Evolutionary conservation across 768 basidiomycete species (phyloP), one percentile per base, ranked within the genome.

Genomic region (Russula virescens): DNA sequence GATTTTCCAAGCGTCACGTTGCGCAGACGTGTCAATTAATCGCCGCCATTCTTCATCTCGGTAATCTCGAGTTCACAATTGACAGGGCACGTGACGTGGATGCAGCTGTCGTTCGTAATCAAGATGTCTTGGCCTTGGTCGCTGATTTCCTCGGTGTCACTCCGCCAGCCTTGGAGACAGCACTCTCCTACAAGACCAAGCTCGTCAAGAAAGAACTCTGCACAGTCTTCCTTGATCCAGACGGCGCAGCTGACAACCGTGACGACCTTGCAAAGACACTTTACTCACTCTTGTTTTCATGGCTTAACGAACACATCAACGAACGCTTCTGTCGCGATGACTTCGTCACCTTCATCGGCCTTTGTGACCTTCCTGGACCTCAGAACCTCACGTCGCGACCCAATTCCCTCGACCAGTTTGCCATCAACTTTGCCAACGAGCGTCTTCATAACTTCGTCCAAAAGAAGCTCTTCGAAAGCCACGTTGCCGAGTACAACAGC

Each of bases 231-330:
- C 82, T 98, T 49, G 95, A 98, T 71, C 86, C 91, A 0, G 95
- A 98, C 70, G 91, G 91, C 57, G 93, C 96, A 2, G 87, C 91
- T 0, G 88, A 90, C 69, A 97, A 98, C 68, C 80, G 95, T 49
- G 96, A 98, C 70, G 93, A 96, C 72, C 86, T 99, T 42, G 92
- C 95, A 21, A 89, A 94, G 73, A 89, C 91, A 0, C 81, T 98
- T 0, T 98, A 98, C 72, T 93, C 94, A 5, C 83, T 99, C 2
- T 82, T 98, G 21, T 98, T 98, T 69, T 86, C 92, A 3, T 98
- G 95, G 95, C 75, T 98, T 62, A 96, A 95, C 72, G 97, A 98
- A 71, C 84, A 92, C 71, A 88, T 98, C 78, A 98, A 98, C 72
- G 89, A 97, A 68, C 89, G 90, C 45, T 84, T 99, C 18, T 97